phyloP scores from a whole-genome alignment of 306 rosid species.

The Acacia acuminata region DNA sequence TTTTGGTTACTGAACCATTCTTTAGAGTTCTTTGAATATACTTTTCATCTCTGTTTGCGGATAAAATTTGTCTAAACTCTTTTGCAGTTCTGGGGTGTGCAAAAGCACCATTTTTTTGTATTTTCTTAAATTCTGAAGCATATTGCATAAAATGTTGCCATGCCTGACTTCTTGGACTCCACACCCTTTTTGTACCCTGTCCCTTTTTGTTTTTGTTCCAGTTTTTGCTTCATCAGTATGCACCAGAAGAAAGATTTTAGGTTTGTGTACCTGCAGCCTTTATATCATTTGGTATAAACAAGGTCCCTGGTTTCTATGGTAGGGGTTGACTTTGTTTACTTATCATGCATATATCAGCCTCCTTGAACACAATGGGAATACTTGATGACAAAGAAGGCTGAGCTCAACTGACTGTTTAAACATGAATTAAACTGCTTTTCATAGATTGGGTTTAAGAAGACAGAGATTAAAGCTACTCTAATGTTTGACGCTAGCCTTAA shows the following conservation, averaged over 20 bases:
- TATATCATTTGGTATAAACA: conserved; percentile 9
- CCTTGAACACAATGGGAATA: conserved; percentile 19
- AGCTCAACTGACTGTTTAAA: conserved; percentile 16
- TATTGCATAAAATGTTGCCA: neutral
- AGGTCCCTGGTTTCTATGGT: neutral
- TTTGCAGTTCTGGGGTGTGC: conserved; percentile 6
- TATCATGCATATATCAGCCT: neutral
- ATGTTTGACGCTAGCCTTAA: conserved; percentile 4
- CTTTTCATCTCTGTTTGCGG: neutral
- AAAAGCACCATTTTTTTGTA: neutral
- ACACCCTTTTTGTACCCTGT: neutral
- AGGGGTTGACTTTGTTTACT: neutral
- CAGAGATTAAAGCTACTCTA: neutral
- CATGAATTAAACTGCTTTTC: neutral
- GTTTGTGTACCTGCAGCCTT: conserved; percentile 9
- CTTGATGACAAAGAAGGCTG: conserved; percentile 11
- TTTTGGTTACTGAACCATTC: neutral
- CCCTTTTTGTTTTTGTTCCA: neutral
- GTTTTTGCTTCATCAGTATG: conserved; percentile 11
- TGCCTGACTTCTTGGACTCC: neutral
- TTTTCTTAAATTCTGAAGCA: neutral
- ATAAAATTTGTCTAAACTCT: neutral
- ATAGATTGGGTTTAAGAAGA: neutral
- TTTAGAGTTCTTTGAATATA: neutral
- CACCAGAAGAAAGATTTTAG: neutral